phyloP scores from a whole-genome alignment of 345 rosid species.

The Populus pruinosa region DNA sequence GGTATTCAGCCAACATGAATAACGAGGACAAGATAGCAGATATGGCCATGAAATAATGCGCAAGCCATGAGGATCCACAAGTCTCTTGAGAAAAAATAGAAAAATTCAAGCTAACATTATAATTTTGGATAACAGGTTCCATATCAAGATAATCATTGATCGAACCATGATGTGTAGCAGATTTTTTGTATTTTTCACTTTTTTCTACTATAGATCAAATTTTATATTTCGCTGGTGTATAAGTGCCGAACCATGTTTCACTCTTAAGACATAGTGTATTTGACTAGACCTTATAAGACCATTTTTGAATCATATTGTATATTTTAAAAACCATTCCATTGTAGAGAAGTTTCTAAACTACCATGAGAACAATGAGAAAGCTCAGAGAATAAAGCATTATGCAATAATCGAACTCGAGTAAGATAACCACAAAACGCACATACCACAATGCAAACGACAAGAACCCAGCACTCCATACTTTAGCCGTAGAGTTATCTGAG shows the following conservation, averaged over 20 bases:
- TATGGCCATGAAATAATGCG: neutral
- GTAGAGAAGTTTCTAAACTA: neutral
- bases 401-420: neutral
- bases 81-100: neutral
- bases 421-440: slow-evolving; percentile 16
- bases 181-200: neutral
- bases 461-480: slow-evolving; percentile 82
- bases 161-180: neutral
- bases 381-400: neutral
- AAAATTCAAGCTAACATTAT: neutral
- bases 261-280: neutral
- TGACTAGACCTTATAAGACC: neutral
- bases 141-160: neutral
- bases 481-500: slow-evolving; percentile 67
- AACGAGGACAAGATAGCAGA: neutral
- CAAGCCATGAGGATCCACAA: neutral
- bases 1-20: neutral
- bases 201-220: neutral
- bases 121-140: too few relatives aligned
- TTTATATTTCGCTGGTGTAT: neutral
- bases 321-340: neutral
- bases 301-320: neutral
- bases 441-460: slow-evolving; percentile 82
- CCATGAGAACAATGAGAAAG: neutral
- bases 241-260: neutral